Evolutionary conservation across 306 rosid genomes (phyloP).

Genomic region (Senna tora): DNA sequence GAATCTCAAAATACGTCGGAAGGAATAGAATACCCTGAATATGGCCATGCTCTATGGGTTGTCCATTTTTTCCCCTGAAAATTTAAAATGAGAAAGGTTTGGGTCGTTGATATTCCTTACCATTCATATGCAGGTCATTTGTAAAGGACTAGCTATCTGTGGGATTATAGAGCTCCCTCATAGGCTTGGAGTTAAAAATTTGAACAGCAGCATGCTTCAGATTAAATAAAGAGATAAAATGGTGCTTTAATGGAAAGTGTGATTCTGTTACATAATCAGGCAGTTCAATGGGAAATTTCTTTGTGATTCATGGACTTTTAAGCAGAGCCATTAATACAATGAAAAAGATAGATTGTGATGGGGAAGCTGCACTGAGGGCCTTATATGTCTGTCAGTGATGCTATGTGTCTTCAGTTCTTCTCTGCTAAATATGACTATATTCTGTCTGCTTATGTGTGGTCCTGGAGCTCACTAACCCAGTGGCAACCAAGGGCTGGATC

Average conservation of each 20-base stretch:
- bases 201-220: slow-evolving; percentile 29
- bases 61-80: slow-evolving; percentile 17
- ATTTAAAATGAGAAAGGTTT: slow-evolving; percentile 1
- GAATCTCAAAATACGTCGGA: slow-evolving; percentile 35
- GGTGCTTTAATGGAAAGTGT: slow-evolving; percentile 16
- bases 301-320: slow-evolving; percentile 28
- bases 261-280: slow-evolving; percentile 16
- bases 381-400: slow-evolving; percentile 10
- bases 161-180: slow-evolving; percentile 32
- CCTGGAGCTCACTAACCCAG: slow-evolving; percentile 1
- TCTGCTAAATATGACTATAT: slow-evolving; percentile 13
- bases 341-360: slow-evolving; percentile 19
- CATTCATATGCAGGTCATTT: slow-evolving; percentile 29
- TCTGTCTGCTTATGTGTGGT: slow-evolving; percentile 15
- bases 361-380: slow-evolving; percentile 6
- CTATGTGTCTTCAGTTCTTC: slow-evolving; percentile 24
- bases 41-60: slow-evolving; percentile 21
- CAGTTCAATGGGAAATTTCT: slow-evolving; percentile 15
- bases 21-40: slow-evolving; percentile 35
- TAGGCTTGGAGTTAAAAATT: slow-evolving; percentile 29
- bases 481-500: slow-evolving; percentile 26
- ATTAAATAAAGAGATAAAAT: slow-evolving; percentile 14
- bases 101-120: slow-evolving; percentile 28
- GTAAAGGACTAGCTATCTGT: slow-evolving; percentile 21
- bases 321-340: not conserved